Conservation (phyloP, 257 asterid species). For the Solanum pennellii region DNA sequence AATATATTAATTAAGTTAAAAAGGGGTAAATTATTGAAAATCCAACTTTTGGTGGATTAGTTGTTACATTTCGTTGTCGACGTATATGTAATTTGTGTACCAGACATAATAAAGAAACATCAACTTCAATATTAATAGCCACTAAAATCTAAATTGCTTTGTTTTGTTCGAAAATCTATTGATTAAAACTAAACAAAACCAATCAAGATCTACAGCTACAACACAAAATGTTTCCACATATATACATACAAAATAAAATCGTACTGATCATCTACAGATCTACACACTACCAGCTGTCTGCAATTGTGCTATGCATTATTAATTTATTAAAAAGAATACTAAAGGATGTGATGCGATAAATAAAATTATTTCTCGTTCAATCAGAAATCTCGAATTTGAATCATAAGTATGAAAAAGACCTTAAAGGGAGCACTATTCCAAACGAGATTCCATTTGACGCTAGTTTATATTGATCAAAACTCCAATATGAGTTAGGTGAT, state of each 20-base stretch:
- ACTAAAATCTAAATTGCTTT: not conserved
- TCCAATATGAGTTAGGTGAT: too few species aligned
- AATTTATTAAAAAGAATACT: not conserved
- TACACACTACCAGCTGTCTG: not conserved
- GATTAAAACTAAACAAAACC: not conserved
- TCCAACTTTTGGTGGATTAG: not conserved
- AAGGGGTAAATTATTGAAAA: not conserved
- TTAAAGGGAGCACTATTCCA: fast-evolving
- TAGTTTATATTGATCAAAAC: too few species aligned
- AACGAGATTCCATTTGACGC: too few species aligned
- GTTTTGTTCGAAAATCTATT: not conserved
- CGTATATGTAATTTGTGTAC: not conserved
- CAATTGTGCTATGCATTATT: not conserved
- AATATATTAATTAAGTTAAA: too few species aligned
- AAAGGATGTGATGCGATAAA: too few species aligned
- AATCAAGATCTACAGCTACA: not conserved
- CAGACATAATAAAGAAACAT: not conserved
- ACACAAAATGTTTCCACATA: not conserved
- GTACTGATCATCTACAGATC: not conserved
- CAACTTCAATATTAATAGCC: not conserved
- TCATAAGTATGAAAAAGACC: too few species aligned
- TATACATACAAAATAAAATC: not conserved
- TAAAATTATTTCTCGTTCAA: too few species aligned
- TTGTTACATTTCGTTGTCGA: not conserved
- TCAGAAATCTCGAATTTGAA: too few species aligned